Evolutionary conservation across 1,284 basidiomycete species (phyloP).

Genomic region (Rhodotorula sp.): DNA sequence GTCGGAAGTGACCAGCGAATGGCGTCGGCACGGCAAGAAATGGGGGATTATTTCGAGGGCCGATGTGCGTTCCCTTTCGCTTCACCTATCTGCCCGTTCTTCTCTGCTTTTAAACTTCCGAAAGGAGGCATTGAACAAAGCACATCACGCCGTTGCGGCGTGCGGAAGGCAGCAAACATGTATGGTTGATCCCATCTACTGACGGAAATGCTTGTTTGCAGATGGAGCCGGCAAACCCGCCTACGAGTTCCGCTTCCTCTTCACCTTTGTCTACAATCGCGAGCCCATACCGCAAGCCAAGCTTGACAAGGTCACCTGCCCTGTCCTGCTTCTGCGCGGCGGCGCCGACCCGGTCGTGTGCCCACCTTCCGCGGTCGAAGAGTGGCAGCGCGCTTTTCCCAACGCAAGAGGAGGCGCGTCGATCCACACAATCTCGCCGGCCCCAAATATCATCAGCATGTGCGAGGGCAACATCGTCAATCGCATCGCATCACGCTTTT

Average conservation of each 20-base stretch:
- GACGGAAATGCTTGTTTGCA: background rate
- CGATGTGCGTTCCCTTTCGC: constrained; percentile 2
- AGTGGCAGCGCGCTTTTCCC: constrained; percentile 13
- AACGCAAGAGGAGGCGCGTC: background rate
- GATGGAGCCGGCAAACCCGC: background rate
- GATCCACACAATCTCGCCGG: constrained; percentile 2
- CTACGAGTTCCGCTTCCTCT: constrained; percentile 4
- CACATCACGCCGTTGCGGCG: no score
- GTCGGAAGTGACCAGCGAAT: constrained; percentile 2
- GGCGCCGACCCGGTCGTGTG: constrained; percentile 19
- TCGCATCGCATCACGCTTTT: constrained; percentile 14
- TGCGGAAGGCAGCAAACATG: no score
- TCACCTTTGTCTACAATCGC: background rate
- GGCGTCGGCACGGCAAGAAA: background rate
- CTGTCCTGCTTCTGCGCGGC: constrained; percentile 18
- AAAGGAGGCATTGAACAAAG: no score
- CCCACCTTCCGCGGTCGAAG: constrained; percentile 11
- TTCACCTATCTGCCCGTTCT: no score
- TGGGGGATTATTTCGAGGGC: constrained; percentile 10
- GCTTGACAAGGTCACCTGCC: constrained; percentile 14
- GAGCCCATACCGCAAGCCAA: constrained; percentile 4
- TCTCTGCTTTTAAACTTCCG: no score
- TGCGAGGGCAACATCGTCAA: constrained; percentile 24
- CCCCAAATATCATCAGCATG: constrained; percentile 15
- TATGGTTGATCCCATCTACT: background rate